These are phyloP conservation scores for Epichloe baconii DNA, from an alignment of 2,329 filamentous ascomycete genomes.

Conservation along the genomic window DNA sequence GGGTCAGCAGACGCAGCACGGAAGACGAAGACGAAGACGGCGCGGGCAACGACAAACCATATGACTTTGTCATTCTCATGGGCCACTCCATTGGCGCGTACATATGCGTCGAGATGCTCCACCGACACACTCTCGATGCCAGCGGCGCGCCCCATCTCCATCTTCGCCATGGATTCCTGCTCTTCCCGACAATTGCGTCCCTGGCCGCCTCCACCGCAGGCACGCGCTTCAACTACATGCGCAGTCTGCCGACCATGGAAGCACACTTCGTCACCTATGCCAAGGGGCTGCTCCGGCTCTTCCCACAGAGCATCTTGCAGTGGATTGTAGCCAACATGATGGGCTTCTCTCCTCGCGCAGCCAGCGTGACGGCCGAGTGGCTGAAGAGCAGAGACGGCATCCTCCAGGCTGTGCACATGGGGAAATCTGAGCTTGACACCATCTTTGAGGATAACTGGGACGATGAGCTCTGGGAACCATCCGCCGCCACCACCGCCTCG, in stretches of 20 bases:
- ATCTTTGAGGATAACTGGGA: slow-evolving; percentile 48
- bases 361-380: slow-evolving; percentile 38
- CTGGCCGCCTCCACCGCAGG: slow-evolving; percentile 52
- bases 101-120: slow-evolving; percentile 55
- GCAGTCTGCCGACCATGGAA: slow-evolving; percentile 28
- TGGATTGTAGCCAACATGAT: slow-evolving; percentile 31
- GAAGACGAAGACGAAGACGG: slow-evolving; percentile 9
- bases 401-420: slow-evolving; percentile 46
- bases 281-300: slow-evolving; percentile 28
- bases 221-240: slow-evolving; percentile 27
- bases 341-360: slow-evolving; percentile 35
- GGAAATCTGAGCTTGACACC: slow-evolving; percentile 43
- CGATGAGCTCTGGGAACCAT: slow-evolving; percentile 42
- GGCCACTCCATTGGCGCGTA: slow-evolving; percentile 67
- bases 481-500: slow-evolving; percentile 6
- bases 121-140: slow-evolving; percentile 34
- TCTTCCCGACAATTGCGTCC: slow-evolving; percentile 66
- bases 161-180: slow-evolving; percentile 43
- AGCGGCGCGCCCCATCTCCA: slow-evolving; percentile 23
- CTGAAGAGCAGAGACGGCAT: slow-evolving; percentile 44
- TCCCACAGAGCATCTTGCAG: slow-evolving; percentile 26
- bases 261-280: slow-evolving; percentile 26
- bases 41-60: slow-evolving; percentile 22
- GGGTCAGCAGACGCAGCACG: not conserved
- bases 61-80: slow-evolving; percentile 50